These are phyloP conservation scores for Fraxinus albicans DNA, from an alignment of 305 asterid species.

Conservation along the genomic window DNA sequence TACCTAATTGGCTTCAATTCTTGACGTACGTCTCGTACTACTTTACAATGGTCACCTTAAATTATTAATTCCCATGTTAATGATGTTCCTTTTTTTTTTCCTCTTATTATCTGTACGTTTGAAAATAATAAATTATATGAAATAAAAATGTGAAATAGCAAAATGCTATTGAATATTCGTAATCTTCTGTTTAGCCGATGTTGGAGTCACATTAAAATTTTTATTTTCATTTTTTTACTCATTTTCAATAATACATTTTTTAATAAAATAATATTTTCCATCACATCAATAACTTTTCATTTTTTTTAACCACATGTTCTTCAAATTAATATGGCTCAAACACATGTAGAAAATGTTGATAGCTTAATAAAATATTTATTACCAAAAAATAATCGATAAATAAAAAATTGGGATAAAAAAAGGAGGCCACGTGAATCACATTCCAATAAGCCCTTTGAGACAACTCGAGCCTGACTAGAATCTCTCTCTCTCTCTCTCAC, in stretches of 20 bases:
- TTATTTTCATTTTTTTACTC: no score
- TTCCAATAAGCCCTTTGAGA: not conserved
- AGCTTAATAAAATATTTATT: no score
- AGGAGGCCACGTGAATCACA: not conserved
- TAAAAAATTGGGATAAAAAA: no score
- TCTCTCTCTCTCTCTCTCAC: not conserved
- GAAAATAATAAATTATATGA: not conserved
- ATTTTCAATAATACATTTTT: no score
- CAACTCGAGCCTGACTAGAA: not conserved
- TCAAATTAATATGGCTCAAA: no score
- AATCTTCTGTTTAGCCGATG: not conserved
- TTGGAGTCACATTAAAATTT: no score
- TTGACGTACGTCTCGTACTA: slow-evolving; percentile 3
- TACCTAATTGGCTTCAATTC: slow-evolving; percentile 3
- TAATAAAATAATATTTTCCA: no score
- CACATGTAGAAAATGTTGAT: not conserved
- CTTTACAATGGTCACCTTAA: not conserved
- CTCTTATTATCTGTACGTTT: no score
- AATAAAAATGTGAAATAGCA: not conserved
- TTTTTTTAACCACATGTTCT: no score
- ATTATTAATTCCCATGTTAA: not conserved
- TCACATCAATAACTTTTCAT: no score
- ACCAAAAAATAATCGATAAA: not conserved
- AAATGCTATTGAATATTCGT: not conserved
- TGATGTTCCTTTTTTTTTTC: not conserved